Percentiles rank a stretch among this genome's conserved stretches.
Conservation (phyloP, 202 grass and related monocot genomes). For the Digitaria exilis region DNA sequence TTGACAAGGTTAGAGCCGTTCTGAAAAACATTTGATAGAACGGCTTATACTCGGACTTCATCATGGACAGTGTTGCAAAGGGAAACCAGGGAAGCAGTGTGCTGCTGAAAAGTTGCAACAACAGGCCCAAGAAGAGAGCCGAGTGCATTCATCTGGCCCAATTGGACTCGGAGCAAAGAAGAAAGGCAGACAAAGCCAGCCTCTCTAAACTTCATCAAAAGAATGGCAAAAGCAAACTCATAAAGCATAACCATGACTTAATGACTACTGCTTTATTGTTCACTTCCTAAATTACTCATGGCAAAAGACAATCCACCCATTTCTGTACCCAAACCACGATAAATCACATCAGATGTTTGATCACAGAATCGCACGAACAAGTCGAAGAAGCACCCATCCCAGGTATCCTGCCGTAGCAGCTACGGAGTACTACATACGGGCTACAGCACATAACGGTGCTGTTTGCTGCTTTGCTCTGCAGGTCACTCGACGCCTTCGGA, state of each 20-base stretch:
- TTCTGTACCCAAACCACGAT: not conserved
- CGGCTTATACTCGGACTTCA: too few relatives aligned
- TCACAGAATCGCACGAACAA: not conserved
- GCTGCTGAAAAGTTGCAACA: too few relatives aligned
- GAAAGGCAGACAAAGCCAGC: not conserved
- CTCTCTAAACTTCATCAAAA: not conserved
- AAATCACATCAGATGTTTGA: conserved; percentile 20
- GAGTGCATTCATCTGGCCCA: not conserved
- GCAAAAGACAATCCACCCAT: not conserved
- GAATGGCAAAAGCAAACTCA: not conserved
- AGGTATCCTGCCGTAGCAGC: not conserved
- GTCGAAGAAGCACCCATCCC: not conserved
- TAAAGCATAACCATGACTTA: not conserved
- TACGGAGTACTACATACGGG: too few relatives aligned
- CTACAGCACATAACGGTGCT: not conserved
- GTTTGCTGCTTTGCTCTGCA: not conserved
- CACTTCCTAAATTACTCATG: not conserved
- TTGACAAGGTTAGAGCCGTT: too few relatives aligned
- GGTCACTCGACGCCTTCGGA: conserved; percentile 57
- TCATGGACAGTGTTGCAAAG: too few relatives aligned
- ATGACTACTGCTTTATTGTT: conserved; percentile 21
- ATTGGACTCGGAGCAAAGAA: too few relatives aligned
- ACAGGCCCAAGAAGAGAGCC: not conserved
- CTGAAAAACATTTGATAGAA: too few relatives aligned
- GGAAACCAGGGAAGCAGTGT: too few relatives aligned